Conservation (phyloP, 116 monocot genomes). For the Cymodocea nodosa region DNA sequence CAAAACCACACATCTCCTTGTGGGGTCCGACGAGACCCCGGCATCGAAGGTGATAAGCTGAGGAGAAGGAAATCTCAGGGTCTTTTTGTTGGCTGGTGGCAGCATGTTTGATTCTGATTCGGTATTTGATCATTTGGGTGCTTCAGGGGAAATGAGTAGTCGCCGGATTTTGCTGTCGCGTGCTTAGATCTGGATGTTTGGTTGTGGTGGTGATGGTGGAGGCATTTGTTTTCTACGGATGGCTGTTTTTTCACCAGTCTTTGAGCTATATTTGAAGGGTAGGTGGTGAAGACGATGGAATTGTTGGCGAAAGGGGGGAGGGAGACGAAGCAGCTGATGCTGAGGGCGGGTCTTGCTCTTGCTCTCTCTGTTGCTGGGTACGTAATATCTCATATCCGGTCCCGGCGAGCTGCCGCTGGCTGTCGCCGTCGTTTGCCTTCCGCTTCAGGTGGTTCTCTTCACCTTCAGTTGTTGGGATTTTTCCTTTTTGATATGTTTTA, state of each 20-base stretch:
- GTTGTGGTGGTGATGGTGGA: neutral
- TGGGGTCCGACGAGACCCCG: neutral
- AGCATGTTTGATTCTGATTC: neutral
- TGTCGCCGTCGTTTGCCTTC: conserved; percentile 9
- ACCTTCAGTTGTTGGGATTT: neutral
- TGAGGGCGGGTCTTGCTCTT: conserved; percentile 43
- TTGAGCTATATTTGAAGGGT: conserved; percentile 2
- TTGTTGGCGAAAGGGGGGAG: conserved; percentile 12
- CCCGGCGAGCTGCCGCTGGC: neutral
- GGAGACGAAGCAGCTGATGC: conserved; percentile 29
- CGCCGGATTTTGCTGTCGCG: neutral
- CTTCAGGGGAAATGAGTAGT: conserved; percentile 3
- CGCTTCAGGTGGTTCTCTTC: conserved; percentile 14
- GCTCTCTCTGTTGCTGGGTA: conserved; percentile 55
- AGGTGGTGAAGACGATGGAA: conserved; percentile 1
- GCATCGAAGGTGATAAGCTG: neutral
- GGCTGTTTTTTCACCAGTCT: neutral
- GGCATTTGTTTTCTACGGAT: neutral
- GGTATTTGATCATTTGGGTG: neutral
- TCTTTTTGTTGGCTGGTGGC: neutral
- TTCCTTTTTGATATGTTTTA: neutral
- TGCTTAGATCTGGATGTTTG: neutral
- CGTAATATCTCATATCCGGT: conserved; percentile 27
- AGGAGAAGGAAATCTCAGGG: neutral
- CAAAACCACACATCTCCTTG: neutral